phyloP scores from a whole-genome alignment of 2,329 filamentous ascomycete genomes.

The Aspergillus puulaauensis region DNA sequence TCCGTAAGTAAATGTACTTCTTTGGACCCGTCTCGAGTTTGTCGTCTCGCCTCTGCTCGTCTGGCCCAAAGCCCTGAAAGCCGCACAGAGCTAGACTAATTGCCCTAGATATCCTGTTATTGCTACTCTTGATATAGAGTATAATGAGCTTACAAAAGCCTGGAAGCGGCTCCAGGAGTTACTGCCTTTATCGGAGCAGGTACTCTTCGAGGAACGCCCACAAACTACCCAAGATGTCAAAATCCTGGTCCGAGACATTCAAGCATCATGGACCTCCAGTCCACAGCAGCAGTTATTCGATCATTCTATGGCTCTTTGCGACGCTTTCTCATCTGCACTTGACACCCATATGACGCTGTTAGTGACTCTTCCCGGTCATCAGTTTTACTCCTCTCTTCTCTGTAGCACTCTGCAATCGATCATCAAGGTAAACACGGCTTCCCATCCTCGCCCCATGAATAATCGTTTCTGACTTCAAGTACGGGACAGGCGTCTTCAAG shows the following conservation, averaged over 20 bases:
- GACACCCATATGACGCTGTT: conserved; percentile 29
- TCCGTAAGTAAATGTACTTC: conserved; percentile 21
- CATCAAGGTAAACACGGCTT: conserved; percentile 30
- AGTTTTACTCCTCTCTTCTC: conserved; percentile 32
- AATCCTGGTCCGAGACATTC: conserved; percentile 25
- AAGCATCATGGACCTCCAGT: conserved; percentile 29
- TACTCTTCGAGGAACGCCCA: conserved; percentile 28
- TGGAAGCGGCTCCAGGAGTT: conserved; percentile 36
- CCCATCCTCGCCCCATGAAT: neutral
- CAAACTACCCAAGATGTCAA: conserved; percentile 31
- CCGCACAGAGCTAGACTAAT: neutral
- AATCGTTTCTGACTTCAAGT: conserved; percentile 2
- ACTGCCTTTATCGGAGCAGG: conserved; percentile 27
- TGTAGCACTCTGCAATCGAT: conserved; percentile 37
- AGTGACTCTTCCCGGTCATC: conserved; percentile 26
- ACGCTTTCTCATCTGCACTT: conserved; percentile 30
- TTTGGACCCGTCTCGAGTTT: neutral
- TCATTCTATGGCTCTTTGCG: conserved; percentile 26
- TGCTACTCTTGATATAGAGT: conserved; percentile 38
- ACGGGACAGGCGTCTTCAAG: conserved; percentile 31
- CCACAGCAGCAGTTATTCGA: conserved; percentile 27
- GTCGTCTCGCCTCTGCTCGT: neutral
- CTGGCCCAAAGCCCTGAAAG: neutral
- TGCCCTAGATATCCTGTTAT: conserved; percentile 27
- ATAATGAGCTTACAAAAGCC: conserved; percentile 36